These are phyloP conservation scores for Logfia minima DNA, from an alignment of 129 eudicot genomes.

Conservation along the genomic window DNA sequence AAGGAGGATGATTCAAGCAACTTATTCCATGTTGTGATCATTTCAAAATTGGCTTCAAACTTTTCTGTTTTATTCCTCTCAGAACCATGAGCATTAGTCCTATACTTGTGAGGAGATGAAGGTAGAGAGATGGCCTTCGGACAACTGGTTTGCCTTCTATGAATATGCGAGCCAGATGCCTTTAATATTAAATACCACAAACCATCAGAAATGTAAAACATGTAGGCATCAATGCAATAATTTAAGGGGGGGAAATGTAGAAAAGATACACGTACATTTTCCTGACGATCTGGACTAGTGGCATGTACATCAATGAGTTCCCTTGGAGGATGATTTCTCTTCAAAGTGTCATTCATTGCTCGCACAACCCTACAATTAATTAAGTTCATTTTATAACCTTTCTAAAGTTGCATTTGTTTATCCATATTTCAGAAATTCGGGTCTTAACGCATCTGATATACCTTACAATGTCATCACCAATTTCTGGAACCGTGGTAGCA, in stretches of 20 bases:
- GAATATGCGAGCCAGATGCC: slow-evolving; percentile 37
- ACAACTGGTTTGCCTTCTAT: slow-evolving; percentile 44
- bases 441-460: background rate
- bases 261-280: slow-evolving; percentile 33
- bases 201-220: slow-evolving; percentile 6
- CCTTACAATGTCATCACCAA: slow-evolving; percentile 90
- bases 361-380: slow-evolving; percentile 69
- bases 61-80: slow-evolving; percentile 41
- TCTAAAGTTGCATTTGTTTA: background rate
- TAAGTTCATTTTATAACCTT: background rate
- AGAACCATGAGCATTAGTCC: slow-evolving; percentile 38
- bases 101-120: slow-evolving; percentile 68
- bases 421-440: background rate
- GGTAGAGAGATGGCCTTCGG: slow-evolving; percentile 74
- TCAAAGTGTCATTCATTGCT: slow-evolving; percentile 72
- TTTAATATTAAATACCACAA: slow-evolving; percentile 18
- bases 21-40: slow-evolving; percentile 51
- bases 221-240: background rate
- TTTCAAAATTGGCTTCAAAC: slow-evolving; percentile 40
- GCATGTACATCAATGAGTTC: slow-evolving; percentile 44
- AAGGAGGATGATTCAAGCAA: slow-evolving; percentile 56
- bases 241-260: background rate
- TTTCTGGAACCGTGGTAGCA: slow-evolving; percentile 77
- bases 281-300: slow-evolving; percentile 49
- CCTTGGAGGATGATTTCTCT: slow-evolving; percentile 53